Base-by-base conservation (phyloP, 1,284 basidiomycete genomes). In the Phellopilus nigrolimitatus region DNA sequence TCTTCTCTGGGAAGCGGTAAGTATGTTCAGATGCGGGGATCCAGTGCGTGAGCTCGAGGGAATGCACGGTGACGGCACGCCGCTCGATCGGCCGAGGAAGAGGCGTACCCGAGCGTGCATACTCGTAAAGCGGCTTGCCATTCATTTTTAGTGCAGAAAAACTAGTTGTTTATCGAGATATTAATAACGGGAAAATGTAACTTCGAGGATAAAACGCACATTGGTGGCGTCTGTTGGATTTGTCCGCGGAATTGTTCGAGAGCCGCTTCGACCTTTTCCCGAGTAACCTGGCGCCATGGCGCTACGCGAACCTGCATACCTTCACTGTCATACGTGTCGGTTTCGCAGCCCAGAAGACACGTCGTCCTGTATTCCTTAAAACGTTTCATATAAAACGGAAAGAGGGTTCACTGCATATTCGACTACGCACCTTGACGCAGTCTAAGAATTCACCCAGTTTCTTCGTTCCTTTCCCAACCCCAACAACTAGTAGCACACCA, bases 61-160 rank as follows among this genome's bases (percentile, higher is more conserved):
- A 82, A 61, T 90, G 82, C 5, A 99, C 82, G 2, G 82, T 89
- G 25, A 91, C 88, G 57, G 81, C 76, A n/a, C 97, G 84, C 40
- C 85, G 68, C 60, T 95, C 91, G 57, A 99, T 97, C 3, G 95
- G 89, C 8, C 95, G 82, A 17, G 97, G 97, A 12, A 99, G 78
- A 0, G 94, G 91, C 46, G 88, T 86, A 8, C 88, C 88, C 62
- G 88, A 79, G 3, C 97, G 82, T 10, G 97, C 97, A 64, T 99
- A 99, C 62, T 99, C 95, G 66, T 99, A 95, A 25, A 99, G 68
- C 1, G 92, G 90, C 68, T 83, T 94, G 1, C 97, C 97, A 61
- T 99, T 94, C 91, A 99, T 99, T 68, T 97, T 95, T 37, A 99
- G 74, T 0, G 97, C 97, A 9, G 95, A 99, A 70, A 95, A 99